phyloP scores from a whole-genome alignment of 257 asterid species.

The Anisodus acutangulus region DNA sequence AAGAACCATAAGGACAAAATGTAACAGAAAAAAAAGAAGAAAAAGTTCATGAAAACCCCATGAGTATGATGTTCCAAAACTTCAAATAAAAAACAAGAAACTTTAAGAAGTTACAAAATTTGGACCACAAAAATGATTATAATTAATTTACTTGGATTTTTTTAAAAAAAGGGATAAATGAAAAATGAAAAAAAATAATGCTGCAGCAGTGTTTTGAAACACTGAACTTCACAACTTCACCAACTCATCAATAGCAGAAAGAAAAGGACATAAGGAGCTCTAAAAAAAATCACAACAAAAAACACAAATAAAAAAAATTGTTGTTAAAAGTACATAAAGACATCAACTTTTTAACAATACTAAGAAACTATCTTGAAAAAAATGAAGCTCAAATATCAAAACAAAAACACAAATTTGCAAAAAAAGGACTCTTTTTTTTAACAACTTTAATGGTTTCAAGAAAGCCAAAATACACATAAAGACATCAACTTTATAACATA shows the following conservation, averaged over 20 bases:
- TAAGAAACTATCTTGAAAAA: too few relatives aligned
- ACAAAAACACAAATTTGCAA: constrained; percentile 6
- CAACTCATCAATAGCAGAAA: constrained; percentile 25
- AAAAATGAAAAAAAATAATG: background rate
- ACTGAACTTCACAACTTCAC: constrained; percentile 27
- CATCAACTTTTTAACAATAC: background rate
- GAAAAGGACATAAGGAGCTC: constrained; percentile 2
- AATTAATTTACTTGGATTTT: background rate
- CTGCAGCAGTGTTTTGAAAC: constrained; percentile 28
- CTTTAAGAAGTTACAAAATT: constrained; percentile 1
- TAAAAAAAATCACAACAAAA: background rate
- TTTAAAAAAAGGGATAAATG: background rate
- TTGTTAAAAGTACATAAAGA: background rate
- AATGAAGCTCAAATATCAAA: background rate
- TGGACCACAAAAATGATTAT: constrained; percentile 27
- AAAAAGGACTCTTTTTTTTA: background rate
- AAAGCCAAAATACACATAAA: background rate
- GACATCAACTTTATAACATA: background rate
- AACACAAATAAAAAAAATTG: background rate
- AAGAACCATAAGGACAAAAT: constrained; percentile 27
- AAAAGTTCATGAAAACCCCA: constrained; percentile 26
- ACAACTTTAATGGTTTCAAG: background rate
- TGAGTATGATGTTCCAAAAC: constrained; percentile 26
- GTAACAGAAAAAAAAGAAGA: constrained; percentile 2
- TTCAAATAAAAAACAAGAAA: background rate